These are phyloP conservation scores for Ustilago sp. DNA, from an alignment of 1,284 basidiomycete species.

Conservation along the genomic window DNA sequence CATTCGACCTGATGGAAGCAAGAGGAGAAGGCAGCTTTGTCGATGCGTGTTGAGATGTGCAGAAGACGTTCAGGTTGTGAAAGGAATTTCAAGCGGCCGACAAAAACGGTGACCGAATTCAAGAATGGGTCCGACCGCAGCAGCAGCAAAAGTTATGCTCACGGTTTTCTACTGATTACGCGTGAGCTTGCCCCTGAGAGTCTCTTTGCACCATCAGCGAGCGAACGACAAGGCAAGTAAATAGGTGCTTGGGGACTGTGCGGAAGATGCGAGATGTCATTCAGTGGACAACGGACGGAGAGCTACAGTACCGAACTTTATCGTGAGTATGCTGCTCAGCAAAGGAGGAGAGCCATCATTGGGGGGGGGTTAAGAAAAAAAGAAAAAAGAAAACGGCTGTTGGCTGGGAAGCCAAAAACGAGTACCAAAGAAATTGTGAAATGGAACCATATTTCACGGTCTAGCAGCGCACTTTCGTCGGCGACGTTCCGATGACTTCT, in stretches of 20 bases:
- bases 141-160: background rate
- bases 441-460: no score
- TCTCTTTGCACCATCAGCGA: background rate
- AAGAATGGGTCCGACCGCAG: background rate
- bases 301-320: background rate
- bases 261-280: background rate
- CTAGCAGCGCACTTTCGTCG: background rate
- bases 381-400: background rate
- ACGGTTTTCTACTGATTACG: background rate
- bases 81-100: slow-evolving; percentile 2
- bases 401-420: no score
- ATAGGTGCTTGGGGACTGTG: background rate
- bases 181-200: background rate
- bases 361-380: background rate
- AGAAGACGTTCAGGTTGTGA: background rate
- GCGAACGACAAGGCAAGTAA: background rate
- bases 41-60: background rate
- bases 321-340: slow-evolving; percentile 2
- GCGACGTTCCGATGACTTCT: background rate
- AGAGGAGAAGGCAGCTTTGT: background rate
- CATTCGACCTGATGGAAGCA: background rate
- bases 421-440: no score
- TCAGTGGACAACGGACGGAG: background rate
- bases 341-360: background rate
- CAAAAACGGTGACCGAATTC: background rate